phyloP scores from a whole-genome alignment of 23 red algal genomes.

The Gracilaria domingensis region DNA sequence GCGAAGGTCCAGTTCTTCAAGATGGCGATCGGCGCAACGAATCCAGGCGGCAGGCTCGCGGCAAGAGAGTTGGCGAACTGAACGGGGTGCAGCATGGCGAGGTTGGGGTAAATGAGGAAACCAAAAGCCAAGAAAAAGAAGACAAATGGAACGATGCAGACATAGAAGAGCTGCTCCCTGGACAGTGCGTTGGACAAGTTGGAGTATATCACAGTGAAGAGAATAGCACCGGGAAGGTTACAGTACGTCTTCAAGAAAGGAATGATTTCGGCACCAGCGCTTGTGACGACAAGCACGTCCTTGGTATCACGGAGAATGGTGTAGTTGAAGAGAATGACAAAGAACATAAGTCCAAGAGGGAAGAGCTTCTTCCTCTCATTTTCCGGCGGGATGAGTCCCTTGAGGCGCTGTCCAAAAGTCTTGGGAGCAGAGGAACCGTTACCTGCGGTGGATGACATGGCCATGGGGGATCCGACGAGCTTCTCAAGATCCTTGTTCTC shows the following conservation, averaged over 20 bases:
- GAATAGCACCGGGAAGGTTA: constrained; percentile 94
- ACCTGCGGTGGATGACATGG: constrained; percentile 59
- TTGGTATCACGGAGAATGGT: constrained; percentile 99
- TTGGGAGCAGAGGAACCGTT: constrained; percentile 53
- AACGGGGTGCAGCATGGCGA: constrained; percentile 82
- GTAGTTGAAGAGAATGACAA: constrained; percentile 99
- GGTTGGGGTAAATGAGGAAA: constrained; percentile 91
- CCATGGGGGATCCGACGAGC: constrained; percentile 44
- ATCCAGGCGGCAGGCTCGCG: constrained; percentile 76
- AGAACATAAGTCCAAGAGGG: constrained; percentile 97
- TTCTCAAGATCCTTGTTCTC: constrained; percentile 37
- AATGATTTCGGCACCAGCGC: constrained; percentile 98
- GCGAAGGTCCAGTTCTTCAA: constrained; percentile 99
- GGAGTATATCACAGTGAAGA: constrained; percentile 95
- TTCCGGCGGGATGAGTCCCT: constrained; percentile 72
- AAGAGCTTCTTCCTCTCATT: constrained; percentile 93
- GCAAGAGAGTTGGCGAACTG: constrained; percentile 65
- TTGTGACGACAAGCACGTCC: constrained; percentile 98
- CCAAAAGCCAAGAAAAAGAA: constrained; percentile 93
- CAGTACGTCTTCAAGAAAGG: constrained; percentile 99
- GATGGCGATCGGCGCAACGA: constrained; percentile 85
- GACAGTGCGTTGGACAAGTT: constrained; percentile 89
- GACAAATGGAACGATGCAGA: constrained; percentile 95
- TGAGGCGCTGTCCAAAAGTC: constrained; percentile 40
- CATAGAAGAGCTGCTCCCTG: constrained; percentile 91